These are phyloP conservation scores for Fomitopsis serialis DNA, from an alignment of 768 basidiomycete species.

Conservation along the genomic window DNA sequence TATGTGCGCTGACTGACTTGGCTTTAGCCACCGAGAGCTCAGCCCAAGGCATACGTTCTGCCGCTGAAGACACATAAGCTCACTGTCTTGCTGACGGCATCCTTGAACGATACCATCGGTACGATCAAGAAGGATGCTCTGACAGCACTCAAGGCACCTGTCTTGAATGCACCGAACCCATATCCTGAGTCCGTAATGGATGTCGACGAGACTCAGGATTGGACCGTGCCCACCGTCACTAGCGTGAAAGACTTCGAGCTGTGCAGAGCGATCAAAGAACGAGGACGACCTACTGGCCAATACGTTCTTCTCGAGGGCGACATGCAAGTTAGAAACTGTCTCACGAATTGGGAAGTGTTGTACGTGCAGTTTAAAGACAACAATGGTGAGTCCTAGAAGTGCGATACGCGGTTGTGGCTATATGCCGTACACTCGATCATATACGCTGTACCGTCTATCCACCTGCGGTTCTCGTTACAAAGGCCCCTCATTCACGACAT, in stretches of 20 bases:
- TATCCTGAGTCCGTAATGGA: constrained; percentile 8
- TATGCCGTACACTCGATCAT: background rate
- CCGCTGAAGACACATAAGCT: constrained; percentile 72
- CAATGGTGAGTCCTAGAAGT: constrained; percentile 44
- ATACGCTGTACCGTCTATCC: background rate
- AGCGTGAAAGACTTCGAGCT: constrained; percentile 56
- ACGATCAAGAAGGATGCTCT: constrained; percentile 61
- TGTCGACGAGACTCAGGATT: constrained; percentile 19
- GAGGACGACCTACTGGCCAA: constrained; percentile 39
- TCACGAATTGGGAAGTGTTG: constrained; percentile 62
- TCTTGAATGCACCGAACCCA: constrained; percentile 25
- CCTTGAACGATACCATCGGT: constrained; percentile 48
- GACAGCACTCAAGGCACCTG: constrained; percentile 50
- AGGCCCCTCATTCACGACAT: background rate
- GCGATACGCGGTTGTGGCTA: background rate
- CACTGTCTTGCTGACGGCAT: constrained; percentile 54
- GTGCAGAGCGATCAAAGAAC: constrained; percentile 47
- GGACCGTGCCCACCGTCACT: constrained; percentile 31
- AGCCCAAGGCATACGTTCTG: constrained; percentile 61
- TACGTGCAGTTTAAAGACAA: constrained; percentile 64
- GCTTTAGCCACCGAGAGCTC: constrained; percentile 14
- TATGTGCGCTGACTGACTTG: background rate
- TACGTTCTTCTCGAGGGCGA: constrained; percentile 50
- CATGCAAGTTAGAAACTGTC: constrained; percentile 41
- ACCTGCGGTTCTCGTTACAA: background rate